phyloP scores from a whole-genome alignment of 2,329 filamentous ascomycete species.

The Ilyonectria mors-panacis region DNA sequence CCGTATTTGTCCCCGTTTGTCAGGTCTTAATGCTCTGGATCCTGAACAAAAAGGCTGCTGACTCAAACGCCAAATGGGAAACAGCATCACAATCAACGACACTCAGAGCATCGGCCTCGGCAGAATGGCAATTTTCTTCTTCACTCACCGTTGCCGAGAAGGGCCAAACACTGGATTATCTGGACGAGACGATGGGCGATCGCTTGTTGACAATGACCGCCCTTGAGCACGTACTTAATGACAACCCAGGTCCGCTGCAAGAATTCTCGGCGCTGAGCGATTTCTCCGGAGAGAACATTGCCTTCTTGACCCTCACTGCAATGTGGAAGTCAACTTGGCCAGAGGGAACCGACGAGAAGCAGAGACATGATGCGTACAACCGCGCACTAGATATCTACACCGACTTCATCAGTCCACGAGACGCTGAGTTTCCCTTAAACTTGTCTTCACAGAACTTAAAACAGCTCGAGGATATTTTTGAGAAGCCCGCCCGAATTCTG shows the following conservation, averaged over 20 bases:
- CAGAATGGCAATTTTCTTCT: slow-evolving; percentile 6
- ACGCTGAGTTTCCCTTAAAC: slow-evolving; percentile 77
- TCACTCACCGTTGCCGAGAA: slow-evolving; percentile 19
- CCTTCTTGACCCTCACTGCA: slow-evolving; percentile 72
- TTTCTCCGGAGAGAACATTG: slow-evolving; percentile 80
- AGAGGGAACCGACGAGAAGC: neutral
- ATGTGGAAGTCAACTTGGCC: slow-evolving; percentile 65
- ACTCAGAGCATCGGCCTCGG: slow-evolving; percentile 35
- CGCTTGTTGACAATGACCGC: slow-evolving; percentile 72
- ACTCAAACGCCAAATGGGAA: slow-evolving; percentile 25
- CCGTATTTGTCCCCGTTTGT: slow-evolving; percentile 73
- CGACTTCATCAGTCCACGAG: slow-evolving; percentile 70
- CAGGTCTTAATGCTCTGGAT: slow-evolving; percentile 64
- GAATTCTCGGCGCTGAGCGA: slow-evolving; percentile 75
- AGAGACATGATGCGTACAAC: slow-evolving; percentile 65
- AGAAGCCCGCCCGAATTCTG: slow-evolving; percentile 61
- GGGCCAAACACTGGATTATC: slow-evolving; percentile 9
- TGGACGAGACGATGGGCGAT: slow-evolving; percentile 47
- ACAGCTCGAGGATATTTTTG: slow-evolving; percentile 70
- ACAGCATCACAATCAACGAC: slow-evolving; percentile 26
- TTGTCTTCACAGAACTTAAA: slow-evolving; percentile 69
- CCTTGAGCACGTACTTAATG: slow-evolving; percentile 71
- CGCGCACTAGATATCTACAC: slow-evolving; percentile 73
- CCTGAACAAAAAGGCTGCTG: slow-evolving; percentile 52
- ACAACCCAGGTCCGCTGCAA: slow-evolving; percentile 71